Evolutionary conservation across 1,284 basidiomycete species (phyloP), one percentile per base, ranked within the genome.

Genomic region (Chalciporus sp.): DNA sequence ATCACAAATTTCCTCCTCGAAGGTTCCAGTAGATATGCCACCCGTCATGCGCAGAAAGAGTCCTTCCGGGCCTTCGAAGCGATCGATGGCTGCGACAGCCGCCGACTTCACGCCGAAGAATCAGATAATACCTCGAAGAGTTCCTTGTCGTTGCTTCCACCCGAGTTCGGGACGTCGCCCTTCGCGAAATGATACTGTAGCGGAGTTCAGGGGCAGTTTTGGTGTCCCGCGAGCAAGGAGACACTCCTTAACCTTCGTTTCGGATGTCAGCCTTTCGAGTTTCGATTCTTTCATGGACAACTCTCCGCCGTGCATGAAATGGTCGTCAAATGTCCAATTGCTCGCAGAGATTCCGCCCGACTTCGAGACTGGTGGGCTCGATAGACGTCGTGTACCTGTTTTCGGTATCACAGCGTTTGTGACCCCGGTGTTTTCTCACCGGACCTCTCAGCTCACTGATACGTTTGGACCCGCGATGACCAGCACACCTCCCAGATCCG

Each of bases 261-360:
- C 52, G 19, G 48, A 41, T 10, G 46, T 67, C 8, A 55, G 42
- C 31, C 48, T 63, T 11, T 46, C 61, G 12, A 66, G 54, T 27
- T 61, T 56, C 7, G 65, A 66, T 29, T 64, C 62, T 4, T 67
- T 64, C 19, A 65, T 67, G 19, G 50, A 55, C 16, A 58, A 66
- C 43, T 66, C 62, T 29, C 63, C 62, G 2, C 66, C 61, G 42
- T 49, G 19, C 35, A 20, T 37, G 44, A 66, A 62, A 42, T 51
- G 35, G 12, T 14, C 35, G 6, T 53, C 43, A 19, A 53, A 63
- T 23, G 20, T 47, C 26, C 58, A 37, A 37, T 10, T 56, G 27
- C 27, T 57, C 23, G 39, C 43, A 31, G 29, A 37, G 27, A 35
- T 33, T 37, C 35, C 17, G 6, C 35, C 35, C 35, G 7, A n/a